Base-by-base conservation (phyloP, 176 grass and related monocot genomes). In the Zea mays region DNA sequence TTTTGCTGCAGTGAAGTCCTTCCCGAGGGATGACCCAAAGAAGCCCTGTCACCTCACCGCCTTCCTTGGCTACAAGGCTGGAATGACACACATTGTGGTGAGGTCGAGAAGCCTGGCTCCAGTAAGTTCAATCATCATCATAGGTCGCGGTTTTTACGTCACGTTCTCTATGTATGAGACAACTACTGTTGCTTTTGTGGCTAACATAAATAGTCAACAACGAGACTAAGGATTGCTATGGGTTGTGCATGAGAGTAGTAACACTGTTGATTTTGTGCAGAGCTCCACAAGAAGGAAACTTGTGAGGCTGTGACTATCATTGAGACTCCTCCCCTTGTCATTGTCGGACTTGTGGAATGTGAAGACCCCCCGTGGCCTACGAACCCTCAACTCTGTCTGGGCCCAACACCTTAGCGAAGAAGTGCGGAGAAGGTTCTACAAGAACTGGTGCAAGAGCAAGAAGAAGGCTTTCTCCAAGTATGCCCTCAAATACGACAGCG, bases 391-490 rank as follows among this genome's bases (percentile, higher is more conserved):
- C 73, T 90, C 92, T 61, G 92, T 99, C 21, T 94, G 96, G 96
- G 96, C 92, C 15, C 96, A 99, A 81, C 96, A 99, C 74, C 85
- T 99, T 11, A 99, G 96, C 2, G 96, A 99, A 69, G 96, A 99
- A 76, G 48, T 99, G 54, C 86, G 83, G 78, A 87, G 92, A 66
- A 83, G 96, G 63, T 99, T 99, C 75, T 95, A 99, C 81, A 99
- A 99, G 78, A 95, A 90, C 85, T 99, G 96, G 96, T 99, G 85
- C 78, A 99, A 95, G 62, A 99, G 96, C 85, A 99, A 99, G 87
- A 99, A 99, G 90, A 93, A 88, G 71, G 96, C 96, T 8, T 99
- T 99, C 59, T 88, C 86, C 4, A 99, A 85, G 81, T 99, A 99
- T 40, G 88, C 89, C 0, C 87, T 89, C 74, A 99, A 99, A 79